A percentile compares a stretch with the other conserved stretches of the same genome.
Conservation (phyloP, 2,329 filamentous ascomycete genomes). For the Waltergamsia citrina region DNA sequence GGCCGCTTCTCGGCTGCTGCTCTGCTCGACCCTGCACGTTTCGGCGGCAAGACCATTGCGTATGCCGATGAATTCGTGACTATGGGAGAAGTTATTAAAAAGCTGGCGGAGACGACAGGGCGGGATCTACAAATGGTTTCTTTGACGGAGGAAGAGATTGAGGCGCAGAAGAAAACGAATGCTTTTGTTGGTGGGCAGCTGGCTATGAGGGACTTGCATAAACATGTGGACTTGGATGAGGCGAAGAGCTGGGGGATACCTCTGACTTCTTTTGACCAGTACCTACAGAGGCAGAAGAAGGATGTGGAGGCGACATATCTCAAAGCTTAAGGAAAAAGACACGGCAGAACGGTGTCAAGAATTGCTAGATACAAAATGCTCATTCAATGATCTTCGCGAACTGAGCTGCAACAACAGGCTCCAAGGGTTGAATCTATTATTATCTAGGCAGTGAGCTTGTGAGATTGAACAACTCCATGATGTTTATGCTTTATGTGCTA, state of each 20-base stretch:
- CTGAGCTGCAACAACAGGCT: too few relatives aligned
- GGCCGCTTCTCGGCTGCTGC: conserved; percentile 32
- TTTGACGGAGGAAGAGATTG: conserved; percentile 30
- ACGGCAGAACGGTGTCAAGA: too few relatives aligned
- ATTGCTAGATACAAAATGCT: too few relatives aligned
- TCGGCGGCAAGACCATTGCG: conserved; percentile 26
- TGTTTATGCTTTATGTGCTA: too few relatives aligned
- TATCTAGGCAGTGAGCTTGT: too few relatives aligned
- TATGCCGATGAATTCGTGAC: conserved; percentile 29
- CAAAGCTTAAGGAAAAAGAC: conserved; percentile 4
- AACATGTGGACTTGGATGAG: conserved; percentile 24
- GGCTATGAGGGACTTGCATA: conserved; percentile 19
- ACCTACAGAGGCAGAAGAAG: conserved; percentile 27
- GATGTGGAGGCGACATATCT: conserved; percentile 17
- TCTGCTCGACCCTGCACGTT: conserved; percentile 28
- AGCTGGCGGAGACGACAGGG: conserved; percentile 22
- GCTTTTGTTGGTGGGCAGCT: conserved; percentile 28
- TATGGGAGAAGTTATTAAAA: conserved; percentile 21
- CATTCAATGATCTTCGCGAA: too few relatives aligned
- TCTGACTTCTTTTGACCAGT: conserved; percentile 31
- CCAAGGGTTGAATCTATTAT: too few relatives aligned
- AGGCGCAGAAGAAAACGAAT: conserved; percentile 20
- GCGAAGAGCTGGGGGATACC: conserved; percentile 26
- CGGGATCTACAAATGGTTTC: conserved; percentile 24
- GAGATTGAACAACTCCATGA: too few relatives aligned